Percentiles rank a stretch among this genome's conserved stretches.
Evolutionary conservation across 441 rosid species (phyloP).

Genomic region (Adansonia rubrostipa): DNA sequence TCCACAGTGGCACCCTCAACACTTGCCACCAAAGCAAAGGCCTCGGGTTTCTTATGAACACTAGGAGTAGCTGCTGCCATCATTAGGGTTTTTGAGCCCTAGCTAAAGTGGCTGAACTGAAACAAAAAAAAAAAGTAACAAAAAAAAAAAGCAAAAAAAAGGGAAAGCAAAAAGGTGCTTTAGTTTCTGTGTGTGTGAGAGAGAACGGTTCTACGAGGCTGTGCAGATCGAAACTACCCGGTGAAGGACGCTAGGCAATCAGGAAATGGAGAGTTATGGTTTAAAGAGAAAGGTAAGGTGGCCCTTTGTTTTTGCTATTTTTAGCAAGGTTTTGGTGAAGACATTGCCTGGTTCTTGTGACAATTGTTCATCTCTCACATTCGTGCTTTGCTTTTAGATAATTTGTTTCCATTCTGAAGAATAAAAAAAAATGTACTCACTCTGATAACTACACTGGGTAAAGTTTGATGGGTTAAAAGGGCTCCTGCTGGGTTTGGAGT

Average conservation of each 20-base stretch:
- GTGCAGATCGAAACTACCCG: constrained; percentile 60
- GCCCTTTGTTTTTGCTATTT: constrained; percentile 48
- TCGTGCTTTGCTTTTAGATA: constrained; percentile 38
- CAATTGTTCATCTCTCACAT: constrained; percentile 64
- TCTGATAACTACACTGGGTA: constrained; percentile 24
- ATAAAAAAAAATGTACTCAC: not conserved
- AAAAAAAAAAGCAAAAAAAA: constrained; percentile 20
- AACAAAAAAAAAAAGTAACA: too few species aligned
- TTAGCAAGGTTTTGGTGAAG: constrained; percentile 46
- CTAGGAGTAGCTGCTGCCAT: constrained; percentile 38
- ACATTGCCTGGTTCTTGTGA: constrained; percentile 28
- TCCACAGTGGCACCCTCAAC: constrained; percentile 41
- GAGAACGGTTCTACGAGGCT: constrained; percentile 34
- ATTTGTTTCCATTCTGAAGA: constrained; percentile 33
- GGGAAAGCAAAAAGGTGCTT: constrained; percentile 32
- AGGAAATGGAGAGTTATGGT: constrained; percentile 53
- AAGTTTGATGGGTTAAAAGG: constrained; percentile 28
- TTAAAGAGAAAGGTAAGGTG: constrained; percentile 43
- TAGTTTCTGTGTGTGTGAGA: constrained; percentile 66
- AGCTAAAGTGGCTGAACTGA: constrained; percentile 41
- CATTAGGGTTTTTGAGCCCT: constrained; percentile 37
- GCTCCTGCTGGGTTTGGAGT: not conserved
- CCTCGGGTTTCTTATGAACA: constrained; percentile 64
- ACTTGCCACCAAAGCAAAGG: constrained; percentile 57
- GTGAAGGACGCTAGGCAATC: constrained; percentile 81